Evolutionary conservation across 768 basidiomycete species (phyloP), one percentile per base, ranked within the genome.

Genomic region (Leccinum subtestaceum): DNA sequence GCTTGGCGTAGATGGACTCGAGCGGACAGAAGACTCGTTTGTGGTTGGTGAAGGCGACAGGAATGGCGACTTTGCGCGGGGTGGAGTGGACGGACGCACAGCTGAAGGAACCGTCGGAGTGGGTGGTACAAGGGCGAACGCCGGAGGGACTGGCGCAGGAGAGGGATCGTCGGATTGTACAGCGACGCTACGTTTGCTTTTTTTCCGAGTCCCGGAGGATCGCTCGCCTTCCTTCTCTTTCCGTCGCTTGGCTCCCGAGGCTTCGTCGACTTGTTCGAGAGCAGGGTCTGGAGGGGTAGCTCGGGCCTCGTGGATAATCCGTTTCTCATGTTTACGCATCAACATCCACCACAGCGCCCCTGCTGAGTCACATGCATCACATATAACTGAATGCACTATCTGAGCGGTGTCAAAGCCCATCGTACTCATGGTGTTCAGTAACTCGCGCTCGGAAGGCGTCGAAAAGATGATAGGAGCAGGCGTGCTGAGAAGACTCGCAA

Each of bases 341-440:
- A 98, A 77, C 83, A 96, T 92, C 97, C 97, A 99, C 95, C 95
- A 99, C 8, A 93, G 75, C 1, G 95, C 93, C 9, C 93, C 89
- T 12, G 90, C 82, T 0, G 91, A 83, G 73, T 99, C 96, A 67
- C 96, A 99, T 1, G 96, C 96, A 73, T 98, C 86, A 29, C 82
- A 87, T 49, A 91, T 79, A 12, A 98, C 97, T 0, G 90, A 93
- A 70, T 98, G 95, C n/a, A 89, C 88, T 52, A 98, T 88, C 75
- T 99, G 96, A 15, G 91, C 93, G 0, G 90, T 92, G 72, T 98
- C 97, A 60, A 99, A 86, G 0, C 97, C 96, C 5, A 97, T 76
- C 25, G 73, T 65, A 57, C 87, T 86, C 46, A 99, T 78, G 2
- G 75, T 78, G 60, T 91, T 91, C 29, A 99, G 76, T 13, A 98